These are phyloP conservation scores for Clavispora carvajalis DNA, from an alignment of 805 yeast genomes.

Conservation along the genomic window DNA sequence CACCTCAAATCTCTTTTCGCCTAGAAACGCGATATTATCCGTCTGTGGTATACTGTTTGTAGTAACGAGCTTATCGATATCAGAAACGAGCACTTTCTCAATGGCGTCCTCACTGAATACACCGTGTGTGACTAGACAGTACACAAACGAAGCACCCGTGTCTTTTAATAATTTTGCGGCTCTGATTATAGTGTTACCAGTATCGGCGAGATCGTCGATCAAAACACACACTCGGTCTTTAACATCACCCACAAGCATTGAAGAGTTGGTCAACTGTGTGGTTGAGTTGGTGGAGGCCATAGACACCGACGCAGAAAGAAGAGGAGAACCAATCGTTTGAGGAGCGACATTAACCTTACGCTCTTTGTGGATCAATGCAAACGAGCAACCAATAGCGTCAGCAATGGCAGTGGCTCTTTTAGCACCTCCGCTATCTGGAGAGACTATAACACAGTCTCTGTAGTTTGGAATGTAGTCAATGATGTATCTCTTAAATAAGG, in stretches of 20 bases:
- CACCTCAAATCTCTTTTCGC: slow-evolving; percentile 65
- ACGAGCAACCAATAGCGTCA: slow-evolving; percentile 79
- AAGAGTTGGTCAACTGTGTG: slow-evolving; percentile 55
- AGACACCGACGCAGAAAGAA: slow-evolving; percentile 17
- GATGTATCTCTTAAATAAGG: slow-evolving; percentile 81
- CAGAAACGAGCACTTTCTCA: slow-evolving; percentile 57
- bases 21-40: slow-evolving; percentile 40
- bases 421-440: slow-evolving; percentile 99
- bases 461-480: slow-evolving; percentile 71
- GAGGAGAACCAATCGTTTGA: slow-evolving; percentile 14
- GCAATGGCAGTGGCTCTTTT: slow-evolving; percentile 94
- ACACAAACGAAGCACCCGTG: slow-evolving; percentile 84
- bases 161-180: slow-evolving; percentile 90
- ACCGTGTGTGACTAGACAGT: slow-evolving; percentile 89
- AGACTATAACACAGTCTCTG: slow-evolving; percentile 81
- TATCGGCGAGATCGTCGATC: slow-evolving; percentile 90
- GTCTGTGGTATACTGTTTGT: slow-evolving; percentile 90
- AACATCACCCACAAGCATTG: slow-evolving; percentile 96
- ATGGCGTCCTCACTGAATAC: slow-evolving; percentile 90
- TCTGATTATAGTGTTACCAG: slow-evolving; percentile 84
- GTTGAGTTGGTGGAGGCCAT: slow-evolving; percentile 11
- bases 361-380: slow-evolving; percentile 95
- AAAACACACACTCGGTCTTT: slow-evolving; percentile 80
- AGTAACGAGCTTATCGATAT: slow-evolving; percentile 78
- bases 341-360: slow-evolving; percentile 48